Base-by-base conservation (phyloP, 2,329 filamentous ascomycete genomes). In the Stenocarpella maydis region DNA sequence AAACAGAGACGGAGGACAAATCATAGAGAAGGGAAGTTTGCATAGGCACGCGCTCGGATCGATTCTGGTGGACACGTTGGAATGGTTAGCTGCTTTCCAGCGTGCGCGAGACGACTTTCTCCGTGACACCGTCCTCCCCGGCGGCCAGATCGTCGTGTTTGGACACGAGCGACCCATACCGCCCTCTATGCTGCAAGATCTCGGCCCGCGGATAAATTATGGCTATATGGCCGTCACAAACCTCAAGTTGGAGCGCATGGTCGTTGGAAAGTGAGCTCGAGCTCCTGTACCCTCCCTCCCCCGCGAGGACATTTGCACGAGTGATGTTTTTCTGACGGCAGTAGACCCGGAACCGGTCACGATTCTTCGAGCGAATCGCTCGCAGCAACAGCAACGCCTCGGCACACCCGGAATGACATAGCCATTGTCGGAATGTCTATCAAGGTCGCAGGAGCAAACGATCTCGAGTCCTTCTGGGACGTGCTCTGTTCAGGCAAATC, bases 351-450 rank as follows among this genome's bases (percentile, higher is more conserved):
- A 45, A 4, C 41, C 41, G 17, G 41, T 45, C n/a, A n/a, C n/a
- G 41, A n/a, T 5, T n/a, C 15, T 19, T n/a, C 4, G 6, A n/a
- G 2, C 15, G 17, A 17, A 12, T 12, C 15, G 4, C 41, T 4
- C 2, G 17, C 8, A n/a, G 14, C 41, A 19, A 19, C 41, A n/a
- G 8, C n/a, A 45, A 8, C 4, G 4, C 41, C n/a, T 49, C 10
- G 21, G 1, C 15, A 12, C 21, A 15, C 47, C 47, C 24, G 9
- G 26, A 49, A 26, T 21, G 71, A 78, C 39, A 79, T 82, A 54
- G 81, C 80, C 8, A 75, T 82, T 26, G 73, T 82, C 34, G 80
- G 80, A 45, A 77, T 74, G 69, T 77, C 74, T 4, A 81, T 79
- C 72, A 75, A 77, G 15, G 76, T 81, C 24, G 76, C 80, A 4